Evolutionary conservation across 2,329 filamentous ascomycete species (phyloP), one percentile per base, ranked within the genome.

Genomic region (Stachybotrys echinatus): DNA sequence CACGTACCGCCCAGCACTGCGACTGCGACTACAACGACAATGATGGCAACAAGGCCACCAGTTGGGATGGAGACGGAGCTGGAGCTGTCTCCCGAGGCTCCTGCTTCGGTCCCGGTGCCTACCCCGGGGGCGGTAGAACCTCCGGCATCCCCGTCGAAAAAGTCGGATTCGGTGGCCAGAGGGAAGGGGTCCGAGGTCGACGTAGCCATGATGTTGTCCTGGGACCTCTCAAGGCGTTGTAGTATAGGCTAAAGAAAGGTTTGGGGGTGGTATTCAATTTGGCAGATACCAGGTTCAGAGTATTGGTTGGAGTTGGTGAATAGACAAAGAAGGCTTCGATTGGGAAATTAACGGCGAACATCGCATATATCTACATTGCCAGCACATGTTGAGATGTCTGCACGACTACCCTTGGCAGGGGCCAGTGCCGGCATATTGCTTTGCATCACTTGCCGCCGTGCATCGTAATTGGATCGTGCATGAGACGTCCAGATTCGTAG

Each of bases 1-100:
- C 21, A 65, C 81, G 64, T 74, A 92, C 88, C 80, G 66, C 88
- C 88, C 51, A 88, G 70, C 18, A 91, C 72, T 34, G 83, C 77
- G 8, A 89, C 82, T 12, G 80, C 65, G 10, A 81, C 80, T 5
- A 90, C 87, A 4, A 90, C 80, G 12, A 88, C 75, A 50, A 89
- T 83, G 57, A 94, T 90, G 45, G 87, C 88, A 51, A 89, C 77
- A 59, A 91, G 73, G 14, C 79, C 88, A 19, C 85, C 86, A 37
- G 75, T 81, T 2, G 86, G 89, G 20, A 94, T 69, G 37, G 74
- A 74, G 56, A 87, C 77, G 17, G 77, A 80, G 6, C 80, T 79
- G 20, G 75, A 74, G 53, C 77, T 80, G 17, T 75, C 67, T 18
- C 89, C 88, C 37, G 81, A 78, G 17, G 88, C 87, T 21, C 88